These are phyloP conservation scores for Petasospora rhodanensis DNA, from an alignment of 1,139 yeast genomes.

Conservation along the genomic window DNA sequence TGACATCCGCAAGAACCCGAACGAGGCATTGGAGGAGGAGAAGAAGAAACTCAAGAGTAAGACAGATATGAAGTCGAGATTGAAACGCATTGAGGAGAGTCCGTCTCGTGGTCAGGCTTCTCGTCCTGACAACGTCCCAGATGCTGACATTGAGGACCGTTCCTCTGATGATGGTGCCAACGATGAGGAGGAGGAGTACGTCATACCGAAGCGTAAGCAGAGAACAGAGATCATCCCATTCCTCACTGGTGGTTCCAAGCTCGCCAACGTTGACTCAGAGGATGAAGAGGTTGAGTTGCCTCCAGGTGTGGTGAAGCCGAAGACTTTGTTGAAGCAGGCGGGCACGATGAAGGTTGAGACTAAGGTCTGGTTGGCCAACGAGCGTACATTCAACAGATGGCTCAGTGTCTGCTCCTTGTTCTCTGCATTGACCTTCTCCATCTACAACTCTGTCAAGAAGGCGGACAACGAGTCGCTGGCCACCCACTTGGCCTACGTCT, in stretches of 20 bases:
- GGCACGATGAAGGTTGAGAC: constrained; percentile 95
- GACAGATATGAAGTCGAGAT: constrained; percentile 38
- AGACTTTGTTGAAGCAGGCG: constrained; percentile 71
- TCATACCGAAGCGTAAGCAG: constrained; percentile 8
- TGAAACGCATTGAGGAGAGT: constrained; percentile 30
- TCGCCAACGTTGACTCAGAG: constrained; percentile 71
- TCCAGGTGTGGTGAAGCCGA: constrained; percentile 83
- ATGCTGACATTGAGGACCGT: constrained; percentile 41
- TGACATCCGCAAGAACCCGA: constrained; percentile 73
- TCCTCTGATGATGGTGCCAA: constrained; percentile 38
- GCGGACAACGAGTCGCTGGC: constrained; percentile 59
- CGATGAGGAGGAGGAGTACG: constrained; percentile 4
- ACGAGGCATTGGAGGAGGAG: constrained; percentile 62
- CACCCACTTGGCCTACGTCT: constrained; percentile 63
- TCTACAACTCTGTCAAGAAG: constrained; percentile 69
- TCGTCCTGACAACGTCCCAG: background rate
- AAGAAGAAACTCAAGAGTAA: constrained; percentile 39
- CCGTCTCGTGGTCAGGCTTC: constrained; percentile 5
- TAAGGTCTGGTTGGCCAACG: constrained; percentile 97
- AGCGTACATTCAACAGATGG: constrained; percentile 96
- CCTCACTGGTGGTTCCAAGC: constrained; percentile 31
- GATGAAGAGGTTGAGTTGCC: constrained; percentile 86
- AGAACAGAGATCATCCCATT: constrained; percentile 28
- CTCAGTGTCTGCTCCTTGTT: constrained; percentile 83
- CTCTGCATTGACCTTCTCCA: constrained; percentile 81